Evolutionary conservation across 306 rosid species (phyloP), one percentile per base, ranked within the genome.

Genomic region (Dryas alaskensis): DNA sequence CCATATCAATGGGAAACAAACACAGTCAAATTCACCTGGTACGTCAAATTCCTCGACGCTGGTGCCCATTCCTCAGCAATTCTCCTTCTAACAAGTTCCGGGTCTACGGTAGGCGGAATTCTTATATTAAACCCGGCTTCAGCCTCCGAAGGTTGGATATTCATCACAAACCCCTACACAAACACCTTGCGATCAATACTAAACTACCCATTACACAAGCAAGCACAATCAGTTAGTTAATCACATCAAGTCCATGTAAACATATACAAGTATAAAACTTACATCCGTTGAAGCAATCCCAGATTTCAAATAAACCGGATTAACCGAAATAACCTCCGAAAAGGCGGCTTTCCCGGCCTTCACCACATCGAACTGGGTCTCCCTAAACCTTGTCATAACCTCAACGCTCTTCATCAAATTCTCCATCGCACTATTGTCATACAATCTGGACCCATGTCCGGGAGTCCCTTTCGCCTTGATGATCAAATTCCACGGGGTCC

Each of bases 61-160:
- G 92, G 98, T 0, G 91, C 98, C 98, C 98, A 94, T 82, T 94
- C 98, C 45, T 76, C 81, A 0, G 89, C 83, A 76, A 89, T 88
- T 75, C 84, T 84, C 83, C 87, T 81, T 75, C 79, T 89, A 71
- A 94, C 50, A 65, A 78, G 84, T 44, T 88, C 95, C 3, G 88
- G 92, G 74, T 91, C 89, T 0, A 85, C 82, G 0, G 87, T 84
- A 0, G 98, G 96, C 12, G 98, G 89, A 67, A 93, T 31, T 76
- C 97, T 80, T 44, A 91, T 68, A 78, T 93, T 85, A 60, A 93
- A 93, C 16, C 97, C 96, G 8, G 97, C 98, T 40, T 91, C 98
- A 1, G 96, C 98, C 79, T 87, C 95, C 0, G 96, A 94, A 66
- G 98, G 95, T 67, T 91, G 98, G 85, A 91, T 82, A 62, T 94